Percentiles rank a stretch among this genome's conserved stretches.
Evolutionary conservation across 441 rosid species (phyloP).

Genomic region (Mallotus repandus): DNA sequence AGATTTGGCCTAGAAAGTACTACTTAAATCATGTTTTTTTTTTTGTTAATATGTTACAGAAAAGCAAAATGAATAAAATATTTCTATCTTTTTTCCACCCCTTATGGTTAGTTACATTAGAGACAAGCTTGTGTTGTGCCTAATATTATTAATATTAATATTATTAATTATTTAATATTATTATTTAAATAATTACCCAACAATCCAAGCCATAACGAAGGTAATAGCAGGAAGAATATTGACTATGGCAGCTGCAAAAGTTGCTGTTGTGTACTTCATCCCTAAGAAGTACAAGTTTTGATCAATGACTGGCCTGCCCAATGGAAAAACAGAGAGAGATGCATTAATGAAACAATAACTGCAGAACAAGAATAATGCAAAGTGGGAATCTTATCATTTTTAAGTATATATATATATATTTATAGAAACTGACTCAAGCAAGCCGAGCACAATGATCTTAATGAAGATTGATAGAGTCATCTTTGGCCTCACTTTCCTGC

Average conservation of each 20-base stretch:
- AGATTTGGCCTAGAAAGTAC: too few species aligned
- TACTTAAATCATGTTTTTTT: too few species aligned
- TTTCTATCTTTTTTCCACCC: too few species aligned
- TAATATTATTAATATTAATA: too few species aligned
- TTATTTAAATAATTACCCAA: too few species aligned
- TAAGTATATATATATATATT: too few species aligned
- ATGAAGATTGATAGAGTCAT: conserved; percentile 67
- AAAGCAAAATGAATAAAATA: too few species aligned
- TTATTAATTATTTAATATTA: too few species aligned
- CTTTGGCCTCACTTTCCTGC: conserved; percentile 86
- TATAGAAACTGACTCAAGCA: conserved; percentile 68
- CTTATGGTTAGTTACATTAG: too few species aligned
- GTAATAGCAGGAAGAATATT: conserved; percentile 87
- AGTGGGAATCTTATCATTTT: neutral
- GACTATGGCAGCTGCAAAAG: conserved; percentile 82
- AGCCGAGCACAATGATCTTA: conserved; percentile 56
- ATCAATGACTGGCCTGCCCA: conserved; percentile 80
- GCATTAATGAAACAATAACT: too few species aligned
- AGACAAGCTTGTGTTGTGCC: too few species aligned
- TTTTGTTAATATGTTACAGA: too few species aligned
- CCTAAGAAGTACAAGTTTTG: conserved; percentile 81
- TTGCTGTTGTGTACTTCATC: conserved; percentile 84
- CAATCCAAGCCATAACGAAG: conserved; percentile 72
- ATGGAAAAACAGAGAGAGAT: neutral
- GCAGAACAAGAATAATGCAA: neutral